phyloP scores from a whole-genome alignment of 495 filamentous ascomycete genomes.

The Penicillium paxilli region DNA sequence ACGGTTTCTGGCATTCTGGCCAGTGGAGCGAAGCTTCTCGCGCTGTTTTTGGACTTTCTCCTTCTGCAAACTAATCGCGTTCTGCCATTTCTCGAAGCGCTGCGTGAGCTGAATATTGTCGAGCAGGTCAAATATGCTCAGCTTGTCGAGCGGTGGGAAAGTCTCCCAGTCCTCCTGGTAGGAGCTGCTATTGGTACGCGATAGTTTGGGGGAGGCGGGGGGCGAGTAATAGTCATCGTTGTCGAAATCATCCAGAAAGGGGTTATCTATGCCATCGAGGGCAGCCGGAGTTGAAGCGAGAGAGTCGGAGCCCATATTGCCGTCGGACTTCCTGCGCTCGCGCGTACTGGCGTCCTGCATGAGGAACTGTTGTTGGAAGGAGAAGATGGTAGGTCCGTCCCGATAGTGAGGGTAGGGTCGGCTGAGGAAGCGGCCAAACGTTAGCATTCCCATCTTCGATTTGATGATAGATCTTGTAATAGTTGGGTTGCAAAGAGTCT shows the following conservation, averaged over 20 bases:
- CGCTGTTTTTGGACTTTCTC: conserved; percentile 82
- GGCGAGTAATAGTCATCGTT: conserved; percentile 39
- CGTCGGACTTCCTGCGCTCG: conserved; percentile 27
- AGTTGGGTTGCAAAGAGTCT: too few species aligned
- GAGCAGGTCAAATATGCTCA: conserved; percentile 89
- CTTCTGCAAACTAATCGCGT: conserved; percentile 72
- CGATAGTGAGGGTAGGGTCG: conserved; percentile 38
- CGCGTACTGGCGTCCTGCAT: conserved; percentile 36
- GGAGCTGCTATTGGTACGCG: conserved; percentile 70
- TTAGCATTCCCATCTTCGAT: conserved; percentile 46
- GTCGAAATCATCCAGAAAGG: conserved; percentile 26
- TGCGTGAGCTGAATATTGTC: conserved; percentile 91
- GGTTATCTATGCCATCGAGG: conserved; percentile 21
- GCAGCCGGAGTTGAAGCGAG: conserved; percentile 15
- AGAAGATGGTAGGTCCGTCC: conserved; percentile 44
- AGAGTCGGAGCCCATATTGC: conserved; percentile 26
- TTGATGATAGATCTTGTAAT: background rate
- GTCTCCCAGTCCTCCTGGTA: conserved; percentile 89
- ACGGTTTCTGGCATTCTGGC: conserved; percentile 60
- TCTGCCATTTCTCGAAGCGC: conserved; percentile 85
- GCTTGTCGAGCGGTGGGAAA: conserved; percentile 83
- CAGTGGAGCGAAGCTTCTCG: conserved; percentile 65
- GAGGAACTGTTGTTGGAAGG: conserved; percentile 45
- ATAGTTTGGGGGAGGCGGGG: conserved; percentile 48
- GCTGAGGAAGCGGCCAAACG: conserved; percentile 44